A percentile compares a stretch with the other conserved stretches of the same genome.
Evolutionary conservation across 1,284 basidiomycete genomes (phyloP).

Genomic region (Laetiporus sulphureus): DNA sequence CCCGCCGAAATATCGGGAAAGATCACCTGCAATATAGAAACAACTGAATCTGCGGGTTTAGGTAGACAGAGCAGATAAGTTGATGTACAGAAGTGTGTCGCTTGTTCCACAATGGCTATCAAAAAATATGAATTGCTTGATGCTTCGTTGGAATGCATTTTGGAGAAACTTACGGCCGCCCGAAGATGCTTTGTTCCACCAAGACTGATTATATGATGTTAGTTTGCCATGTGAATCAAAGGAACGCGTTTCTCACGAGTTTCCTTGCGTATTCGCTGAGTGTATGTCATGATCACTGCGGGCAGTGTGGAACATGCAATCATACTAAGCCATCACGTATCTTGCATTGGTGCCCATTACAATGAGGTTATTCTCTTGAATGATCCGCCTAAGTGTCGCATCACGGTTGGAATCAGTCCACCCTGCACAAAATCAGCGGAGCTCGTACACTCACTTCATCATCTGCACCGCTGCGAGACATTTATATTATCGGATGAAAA

Average conservation of each 20-base stretch:
- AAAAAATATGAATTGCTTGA: neutral
- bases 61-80: neutral
- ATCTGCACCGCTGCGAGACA: conserved; percentile 45
- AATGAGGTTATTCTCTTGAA: conserved; percentile 52
- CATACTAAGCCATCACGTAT: conserved; percentile 55
- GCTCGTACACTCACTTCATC: conserved; percentile 39
- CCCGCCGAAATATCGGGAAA: conserved; percentile 61
- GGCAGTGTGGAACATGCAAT: conserved; percentile 15
- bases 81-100: conserved; percentile 44
- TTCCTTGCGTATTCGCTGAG: conserved; percentile 27
- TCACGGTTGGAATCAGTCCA: too few relatives aligned
- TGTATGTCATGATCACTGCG: neutral
- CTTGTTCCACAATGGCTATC: conserved; percentile 53
- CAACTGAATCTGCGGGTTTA: too few relatives aligned
- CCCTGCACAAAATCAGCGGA: too few relatives aligned
- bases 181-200: conserved; percentile 44
- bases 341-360: conserved; percentile 61
- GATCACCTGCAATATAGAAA: conserved; percentile 21
- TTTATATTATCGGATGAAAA: too few relatives aligned
- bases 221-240: neutral
- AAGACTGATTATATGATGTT: conserved; percentile 14
- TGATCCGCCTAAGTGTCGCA: conserved; percentile 40
- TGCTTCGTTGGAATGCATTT: neutral
- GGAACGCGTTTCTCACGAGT: conserved; percentile 16
- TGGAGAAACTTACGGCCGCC: conserved; percentile 30